Evolutionary conservation across 208 protist genomes (phyloP), one percentile per base, ranked within the genome.

Genomic region (Wallacemonas sp.): DNA sequence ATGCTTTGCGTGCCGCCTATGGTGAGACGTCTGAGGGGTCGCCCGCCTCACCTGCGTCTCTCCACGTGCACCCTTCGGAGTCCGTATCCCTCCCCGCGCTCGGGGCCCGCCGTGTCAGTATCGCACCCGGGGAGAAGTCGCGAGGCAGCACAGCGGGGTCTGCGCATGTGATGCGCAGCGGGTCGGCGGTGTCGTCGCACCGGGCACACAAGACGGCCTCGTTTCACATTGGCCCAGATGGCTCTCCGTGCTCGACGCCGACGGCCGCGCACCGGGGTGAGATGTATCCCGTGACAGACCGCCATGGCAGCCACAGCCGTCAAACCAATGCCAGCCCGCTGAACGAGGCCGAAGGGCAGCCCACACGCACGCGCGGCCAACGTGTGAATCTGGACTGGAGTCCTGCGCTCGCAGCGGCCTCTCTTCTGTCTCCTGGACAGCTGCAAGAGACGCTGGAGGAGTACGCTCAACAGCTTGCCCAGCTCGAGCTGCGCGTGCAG

Each of bases 391-490:
- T 14, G n/a, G 30, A 58, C 17, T 4, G 17, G 31, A 21, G 8
- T 19, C 4, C 28, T 26, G 22, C n/a, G 28, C 51, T 41, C 12
- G 30, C 28, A 3, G 51, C 51, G 3, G 51, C 28, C 12, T 33
- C 51, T 6, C 9, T 58, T 5, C 51, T 58, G 17, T 33, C 30
- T 14, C 51, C 51, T 3, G 2, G n/a, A 9, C 51, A 58, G 51
- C 28, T 19, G 51, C 30, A 58, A 21, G 30, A 33, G 4, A 21
- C 24, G 24, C 4, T 19, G 12, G 17, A 17, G 0, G 51, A 58
- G 51, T 58, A 33, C 51, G 28, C 51, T 26, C 51, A 58, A n/a
- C 31, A 39, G 9, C 51, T 58, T 12, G 51, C 51, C n/a, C 8
- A 42, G 30, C 26, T 58, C 15, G 51, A 58, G 51, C 51, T 58